Evolutionary conservation across 768 basidiomycete genomes (phyloP), one percentile per base, ranked within the genome.

Genomic region (Mycena vulgaris): DNA sequence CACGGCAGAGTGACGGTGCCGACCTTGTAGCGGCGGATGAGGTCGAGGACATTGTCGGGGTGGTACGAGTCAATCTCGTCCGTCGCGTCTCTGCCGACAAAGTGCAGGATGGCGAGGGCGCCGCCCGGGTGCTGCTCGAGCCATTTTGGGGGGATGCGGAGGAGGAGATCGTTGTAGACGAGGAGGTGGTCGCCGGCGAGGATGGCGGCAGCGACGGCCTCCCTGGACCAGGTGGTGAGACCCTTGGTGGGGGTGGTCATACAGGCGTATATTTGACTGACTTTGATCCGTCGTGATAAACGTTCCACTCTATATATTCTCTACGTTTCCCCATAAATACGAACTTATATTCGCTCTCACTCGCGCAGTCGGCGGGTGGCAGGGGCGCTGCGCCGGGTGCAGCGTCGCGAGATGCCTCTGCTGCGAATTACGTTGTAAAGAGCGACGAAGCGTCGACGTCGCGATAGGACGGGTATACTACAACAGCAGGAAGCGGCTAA

Each of bases 31-130:
- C 84, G 85, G 23, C 84, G 79, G 71, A 96, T 86, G 65, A 88
- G 83, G 13, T 82, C 80, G 61, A 90, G 83, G 56, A 87, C 89
- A 52, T 86, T 80, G 40, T 89, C 86, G 9, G 85, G 84, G 78
- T 99, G 98, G 82, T 94, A 98, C 25, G 96, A 97, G 70, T 95
- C 89, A 37, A 99, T 94, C 80, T 99, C 98, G 83, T 97, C 94
- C 0, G 95, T 89, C 0, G 97, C 97, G 78, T 99, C 97, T 63
- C 97, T 88, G 4, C 97, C 98, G 47, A 98, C 91, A 75, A 96
- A 98, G 82, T 99, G 98, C 28, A 97, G 90, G 66, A 99, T 89
- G 17, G 96, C 88, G 56, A 98, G 91, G 5, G 89, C 80, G 42
- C 97, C 96, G 48, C 98, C 98, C 0, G 98, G 98, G 78, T 99